These are phyloP conservation scores for Phaffomyces thermotolerans DNA, from an alignment of 805 yeast species.

Conservation along the genomic window DNA sequence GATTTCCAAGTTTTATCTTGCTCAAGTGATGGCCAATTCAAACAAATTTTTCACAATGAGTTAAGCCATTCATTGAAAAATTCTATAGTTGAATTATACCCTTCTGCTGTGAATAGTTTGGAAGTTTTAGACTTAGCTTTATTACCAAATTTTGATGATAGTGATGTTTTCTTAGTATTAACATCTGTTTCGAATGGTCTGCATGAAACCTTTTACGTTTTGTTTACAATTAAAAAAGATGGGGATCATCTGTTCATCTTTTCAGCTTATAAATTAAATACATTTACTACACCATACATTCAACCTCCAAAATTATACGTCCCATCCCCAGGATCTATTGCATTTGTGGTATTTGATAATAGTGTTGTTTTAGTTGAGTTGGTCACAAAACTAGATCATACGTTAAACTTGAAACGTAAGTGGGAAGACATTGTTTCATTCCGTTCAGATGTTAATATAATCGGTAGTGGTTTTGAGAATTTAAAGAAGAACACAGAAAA, in stretches of 20 bases:
- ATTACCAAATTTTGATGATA: conserved; percentile 28
- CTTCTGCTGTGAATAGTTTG: conserved; percentile 44
- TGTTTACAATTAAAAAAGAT: conserved; percentile 48
- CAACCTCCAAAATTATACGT: conserved; percentile 43
- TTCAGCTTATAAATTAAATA: conserved; percentile 61
- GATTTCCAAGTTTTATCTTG: conserved; percentile 42
- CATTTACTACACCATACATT: conserved; percentile 29
- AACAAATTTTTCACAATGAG: conserved; percentile 30
- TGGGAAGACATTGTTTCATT: conserved; percentile 81
- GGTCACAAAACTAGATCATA: conserved; percentile 29
- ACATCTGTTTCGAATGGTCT: conserved; percentile 26
- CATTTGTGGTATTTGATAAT: conserved; percentile 51
- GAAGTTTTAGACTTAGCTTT: conserved; percentile 58
- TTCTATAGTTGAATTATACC: conserved; percentile 39
- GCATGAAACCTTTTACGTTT: conserved; percentile 33
- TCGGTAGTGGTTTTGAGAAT: conserved; percentile 54
- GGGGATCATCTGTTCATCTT: conserved; percentile 44
- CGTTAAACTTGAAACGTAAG: conserved; percentile 32
- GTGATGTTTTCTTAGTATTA: conserved; percentile 41
- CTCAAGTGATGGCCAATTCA: conserved; percentile 37
- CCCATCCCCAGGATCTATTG: conserved; percentile 53
- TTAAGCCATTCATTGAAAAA: conserved; percentile 30
- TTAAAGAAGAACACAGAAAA: conserved; percentile 19
- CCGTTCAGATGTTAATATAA: conserved; percentile 41
- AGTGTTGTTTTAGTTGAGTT: conserved; percentile 64